These are phyloP conservation scores for Tolypocladium amazonense DNA, from an alignment of 2,329 filamentous ascomycete species.

Conservation along the genomic window DNA sequence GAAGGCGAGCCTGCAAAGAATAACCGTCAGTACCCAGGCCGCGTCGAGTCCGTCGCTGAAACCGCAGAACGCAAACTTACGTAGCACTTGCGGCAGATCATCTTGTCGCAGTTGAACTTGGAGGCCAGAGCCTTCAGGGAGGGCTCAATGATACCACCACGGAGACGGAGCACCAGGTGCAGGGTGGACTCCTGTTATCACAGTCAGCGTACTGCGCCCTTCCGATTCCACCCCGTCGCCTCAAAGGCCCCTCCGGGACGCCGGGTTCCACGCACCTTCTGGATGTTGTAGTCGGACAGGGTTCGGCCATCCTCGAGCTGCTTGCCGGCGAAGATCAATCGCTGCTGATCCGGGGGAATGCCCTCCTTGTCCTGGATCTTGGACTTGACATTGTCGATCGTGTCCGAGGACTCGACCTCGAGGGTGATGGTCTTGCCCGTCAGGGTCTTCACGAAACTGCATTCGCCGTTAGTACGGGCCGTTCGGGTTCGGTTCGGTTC, in stretches of 20 bases:
- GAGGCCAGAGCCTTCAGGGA: slow-evolving; percentile 95
- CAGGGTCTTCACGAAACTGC: slow-evolving; percentile 99
- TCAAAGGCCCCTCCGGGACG: neutral
- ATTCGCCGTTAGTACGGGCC: slow-evolving; percentile 17
- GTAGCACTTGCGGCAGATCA: slow-evolving; percentile 99
- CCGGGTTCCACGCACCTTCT: slow-evolving; percentile 62
- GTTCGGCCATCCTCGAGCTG: slow-evolving; percentile 98
- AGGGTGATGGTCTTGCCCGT: slow-evolving; percentile 99
- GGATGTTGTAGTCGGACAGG: slow-evolving; percentile 97
- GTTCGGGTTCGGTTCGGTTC: slow-evolving; percentile 11
- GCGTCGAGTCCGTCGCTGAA: neutral
- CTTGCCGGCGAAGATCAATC: slow-evolving; percentile 97
- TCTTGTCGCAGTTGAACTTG: slow-evolving; percentile 99
- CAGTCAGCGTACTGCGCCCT: slow-evolving; percentile 17
- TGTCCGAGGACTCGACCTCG: slow-evolving; percentile 97
- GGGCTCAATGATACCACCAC: slow-evolving; percentile 98
- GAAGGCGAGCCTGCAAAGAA: slow-evolving; percentile 58
- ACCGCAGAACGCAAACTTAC: slow-evolving; percentile 43
- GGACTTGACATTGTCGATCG: slow-evolving; percentile 99
- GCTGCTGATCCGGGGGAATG: slow-evolving; percentile 96
- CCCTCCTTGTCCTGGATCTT: slow-evolving; percentile 99
- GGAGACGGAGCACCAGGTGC: slow-evolving; percentile 95
- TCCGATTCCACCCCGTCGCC: neutral
- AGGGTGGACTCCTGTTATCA: slow-evolving; percentile 78
- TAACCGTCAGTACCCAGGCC: slow-evolving; percentile 5